phyloP scores from a whole-genome alignment of 371 early-diverging fungal species.

The Encephalitozoon hellem region DNA sequence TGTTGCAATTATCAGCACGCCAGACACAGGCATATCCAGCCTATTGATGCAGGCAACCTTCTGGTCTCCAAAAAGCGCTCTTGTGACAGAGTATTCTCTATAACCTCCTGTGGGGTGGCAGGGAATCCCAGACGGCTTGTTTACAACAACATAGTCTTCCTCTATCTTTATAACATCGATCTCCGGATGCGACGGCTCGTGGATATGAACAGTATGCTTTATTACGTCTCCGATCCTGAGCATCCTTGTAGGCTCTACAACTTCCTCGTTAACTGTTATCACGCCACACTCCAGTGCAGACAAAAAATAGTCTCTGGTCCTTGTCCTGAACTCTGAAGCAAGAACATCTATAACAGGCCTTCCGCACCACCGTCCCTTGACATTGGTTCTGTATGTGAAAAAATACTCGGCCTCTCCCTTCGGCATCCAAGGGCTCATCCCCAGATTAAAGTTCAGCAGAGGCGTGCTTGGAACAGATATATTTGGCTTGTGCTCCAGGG shows the following conservation, averaged over 20 bases:
- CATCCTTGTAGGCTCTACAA: conserved; percentile 25
- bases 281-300: conserved; percentile 56
- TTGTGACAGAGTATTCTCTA: conserved; percentile 56
- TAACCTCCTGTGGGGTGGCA: conserved; percentile 61
- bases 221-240: conserved; percentile 58
- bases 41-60: conserved; percentile 58
- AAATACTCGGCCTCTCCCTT: conserved; percentile 37
- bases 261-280: conserved; percentile 58
- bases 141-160: conserved; percentile 55
- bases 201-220: conserved; percentile 56
- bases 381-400: conserved; percentile 52
- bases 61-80: conserved; percentile 23
- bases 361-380: conserved; percentile 60
- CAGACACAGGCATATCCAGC: conserved; percentile 62
- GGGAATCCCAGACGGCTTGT: conserved; percentile 62
- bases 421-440: conserved; percentile 64
- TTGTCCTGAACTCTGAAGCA: conserved; percentile 51
- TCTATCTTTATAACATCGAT: conserved; percentile 53
- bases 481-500: no score
- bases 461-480: neutral
- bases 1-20: conserved; percentile 58
- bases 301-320: conserved; percentile 51
- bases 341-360: conserved; percentile 55
- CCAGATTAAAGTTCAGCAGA: conserved; percentile 62
- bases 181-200: conserved; percentile 56